phyloP scores from a whole-genome alignment of 768 basidiomycete genomes.

The Collybia sp. region DNA sequence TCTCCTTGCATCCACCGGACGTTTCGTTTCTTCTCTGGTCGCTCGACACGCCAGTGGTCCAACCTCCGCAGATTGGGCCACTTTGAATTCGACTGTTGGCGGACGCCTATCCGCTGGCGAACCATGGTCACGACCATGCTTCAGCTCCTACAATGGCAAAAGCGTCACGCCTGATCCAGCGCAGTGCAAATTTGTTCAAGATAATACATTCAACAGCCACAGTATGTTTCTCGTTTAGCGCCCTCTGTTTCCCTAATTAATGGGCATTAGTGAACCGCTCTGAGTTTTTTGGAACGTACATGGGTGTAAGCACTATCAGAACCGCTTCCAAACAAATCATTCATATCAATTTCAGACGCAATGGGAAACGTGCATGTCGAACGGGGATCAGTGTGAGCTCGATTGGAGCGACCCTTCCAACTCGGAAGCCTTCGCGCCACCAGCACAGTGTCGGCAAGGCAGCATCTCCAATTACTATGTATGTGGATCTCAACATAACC shows the following conservation, averaged over 20 bases:
- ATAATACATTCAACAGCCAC: neutral
- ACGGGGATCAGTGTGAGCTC: slow-evolving; percentile 40
- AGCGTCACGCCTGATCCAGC: slow-evolving; percentile 15
- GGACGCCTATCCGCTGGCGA: slow-evolving; percentile 12
- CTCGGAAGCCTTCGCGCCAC: slow-evolving; percentile 13
- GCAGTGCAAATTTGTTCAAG: slow-evolving; percentile 1
- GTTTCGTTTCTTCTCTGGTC: too few species aligned
- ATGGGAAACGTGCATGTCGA: slow-evolving; percentile 53
- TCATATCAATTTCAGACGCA: slow-evolving; percentile 23
- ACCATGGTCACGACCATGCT: slow-evolving; percentile 18
- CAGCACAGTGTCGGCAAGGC: slow-evolving; percentile 27
- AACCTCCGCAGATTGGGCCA: slow-evolving; percentile 10
- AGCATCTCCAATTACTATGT: slow-evolving; percentile 36
- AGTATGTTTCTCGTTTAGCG: neutral
- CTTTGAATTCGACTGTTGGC: slow-evolving; percentile 7
- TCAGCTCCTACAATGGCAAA: slow-evolving; percentile 10
- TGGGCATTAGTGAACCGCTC: slow-evolving; percentile 11
- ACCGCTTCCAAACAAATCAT: too few species aligned
- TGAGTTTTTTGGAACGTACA: slow-evolving; percentile 19
- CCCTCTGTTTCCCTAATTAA: neutral
- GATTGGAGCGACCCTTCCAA: slow-evolving; percentile 31
- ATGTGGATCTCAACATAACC: slow-evolving; percentile 5
- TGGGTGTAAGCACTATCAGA: slow-evolving; percentile 2
- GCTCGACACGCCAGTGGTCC: too few species aligned
- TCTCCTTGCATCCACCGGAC: too few species aligned